Percentiles rank a stretch among this genome's conserved stretches.
These are phyloP conservation scores for Trichoderma sp. DNA, from an alignment of 2,329 filamentous ascomycete species.

Conservation along the genomic window DNA sequence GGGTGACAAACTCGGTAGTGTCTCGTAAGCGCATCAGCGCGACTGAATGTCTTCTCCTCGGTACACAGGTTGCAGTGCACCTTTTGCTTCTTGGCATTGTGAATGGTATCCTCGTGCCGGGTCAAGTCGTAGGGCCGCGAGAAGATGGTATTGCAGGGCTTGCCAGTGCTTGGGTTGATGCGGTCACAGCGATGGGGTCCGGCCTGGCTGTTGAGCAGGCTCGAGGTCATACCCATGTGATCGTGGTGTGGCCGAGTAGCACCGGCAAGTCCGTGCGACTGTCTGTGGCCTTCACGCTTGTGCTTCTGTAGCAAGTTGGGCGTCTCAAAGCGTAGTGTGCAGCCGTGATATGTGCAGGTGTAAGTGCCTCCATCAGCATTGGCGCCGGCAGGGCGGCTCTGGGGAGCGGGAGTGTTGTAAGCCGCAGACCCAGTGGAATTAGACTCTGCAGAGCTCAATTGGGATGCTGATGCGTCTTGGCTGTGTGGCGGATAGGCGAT, in stretches of 20 bases:
- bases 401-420: conserved; percentile 32
- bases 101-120: conserved; percentile 94
- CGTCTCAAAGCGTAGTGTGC: conserved; percentile 82
- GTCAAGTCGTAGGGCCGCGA: conserved; percentile 96
- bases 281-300: conserved; percentile 88
- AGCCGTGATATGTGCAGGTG: conserved; percentile 93
- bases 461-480: conserved; percentile 34
- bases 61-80: conserved; percentile 89
- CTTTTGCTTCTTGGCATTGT: conserved; percentile 92
- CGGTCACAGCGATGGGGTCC: conserved; percentile 91
- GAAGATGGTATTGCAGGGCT: conserved; percentile 91
- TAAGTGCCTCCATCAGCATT: conserved; percentile 83
- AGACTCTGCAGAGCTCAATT: conserved; percentile 44
- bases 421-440: conserved; percentile 41
- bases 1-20: conserved; percentile 95
- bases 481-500: conserved; percentile 38
- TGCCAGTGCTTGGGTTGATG: conserved; percentile 91
- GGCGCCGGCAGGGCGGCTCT: conserved; percentile 58
- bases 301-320: conserved; percentile 87
- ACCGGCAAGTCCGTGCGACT: conserved; percentile 51
- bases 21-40: conserved; percentile 88
- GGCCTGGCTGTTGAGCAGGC: conserved; percentile 76
- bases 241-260: conserved; percentile 30
- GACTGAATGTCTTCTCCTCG: conserved; percentile 95
- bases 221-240: conserved; percentile 45